Percentiles rank a stretch among this genome's conserved stretches.
phyloP scores from a whole-genome alignment of 2,329 filamentous ascomycete genomes.

The Exutisphaerella laricina region DNA sequence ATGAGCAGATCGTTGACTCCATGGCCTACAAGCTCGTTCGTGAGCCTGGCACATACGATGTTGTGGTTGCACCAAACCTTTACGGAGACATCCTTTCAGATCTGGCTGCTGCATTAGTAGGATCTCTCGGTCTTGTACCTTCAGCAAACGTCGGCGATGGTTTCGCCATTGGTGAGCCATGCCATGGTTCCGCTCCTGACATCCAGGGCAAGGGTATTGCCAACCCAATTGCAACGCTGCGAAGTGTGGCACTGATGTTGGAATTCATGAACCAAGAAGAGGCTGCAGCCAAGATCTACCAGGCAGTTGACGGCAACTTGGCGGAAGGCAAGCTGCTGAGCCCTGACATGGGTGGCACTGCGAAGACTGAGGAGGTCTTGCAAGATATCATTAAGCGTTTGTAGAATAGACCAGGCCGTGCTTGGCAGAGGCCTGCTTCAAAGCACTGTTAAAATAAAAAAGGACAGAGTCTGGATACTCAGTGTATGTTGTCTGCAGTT shows the following conservation, averaged over 20 bases:
- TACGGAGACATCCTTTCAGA: conserved; percentile 97
- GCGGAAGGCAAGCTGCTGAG: conserved; percentile 75
- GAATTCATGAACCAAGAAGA: conserved; percentile 86
- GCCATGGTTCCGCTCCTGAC: conserved; percentile 92
- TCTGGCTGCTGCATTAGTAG: conserved; percentile 88
- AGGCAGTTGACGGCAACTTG: conserved; percentile 84
- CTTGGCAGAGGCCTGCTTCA: neutral
- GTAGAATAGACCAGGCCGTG: conserved; percentile 41
- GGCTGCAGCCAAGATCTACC: conserved; percentile 84
- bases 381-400: conserved; percentile 79
- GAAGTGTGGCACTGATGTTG: conserved; percentile 89
- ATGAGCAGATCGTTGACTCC: conserved; percentile 98
- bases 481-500: no score
- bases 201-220: conserved; percentile 90
- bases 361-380: conserved; percentile 79
- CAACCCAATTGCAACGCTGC: conserved; percentile 91
- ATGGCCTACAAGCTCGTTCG: conserved; percentile 99
- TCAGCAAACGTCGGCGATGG: conserved; percentile 90
- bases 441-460: neutral
- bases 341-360: conserved; percentile 84
- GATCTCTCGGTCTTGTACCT: conserved; percentile 84
- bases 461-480: no score
- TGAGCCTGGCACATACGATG: conserved; percentile 90
- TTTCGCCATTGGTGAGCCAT: conserved; percentile 96
- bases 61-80: conserved; percentile 94